Percentiles rank a stretch among this genome's conserved stretches.
These are phyloP conservation scores for Zelonia costaricensis DNA, from an alignment of 208 protist species.

Conservation along the genomic window DNA sequence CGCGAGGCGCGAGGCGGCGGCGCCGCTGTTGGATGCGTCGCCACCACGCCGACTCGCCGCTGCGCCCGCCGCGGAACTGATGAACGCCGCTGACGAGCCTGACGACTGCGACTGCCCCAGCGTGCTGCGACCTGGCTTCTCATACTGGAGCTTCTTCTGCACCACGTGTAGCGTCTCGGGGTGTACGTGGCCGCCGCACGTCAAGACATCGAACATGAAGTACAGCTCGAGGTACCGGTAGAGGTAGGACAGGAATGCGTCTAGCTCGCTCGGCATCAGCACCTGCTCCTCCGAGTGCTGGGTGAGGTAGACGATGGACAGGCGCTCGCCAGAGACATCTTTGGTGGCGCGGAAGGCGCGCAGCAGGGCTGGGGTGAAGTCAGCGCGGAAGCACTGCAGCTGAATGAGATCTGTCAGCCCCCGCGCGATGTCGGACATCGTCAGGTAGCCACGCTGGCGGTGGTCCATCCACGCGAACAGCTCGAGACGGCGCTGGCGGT, in stretches of 20 bases:
- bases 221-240: slow-evolving; percentile 80
- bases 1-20: not conserved
- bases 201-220: slow-evolving; percentile 81
- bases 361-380: slow-evolving; percentile 48
- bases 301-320: slow-evolving; percentile 37
- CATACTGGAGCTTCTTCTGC: slow-evolving; percentile 25
- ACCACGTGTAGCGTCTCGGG: slow-evolving; percentile 31
- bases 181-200: slow-evolving; percentile 34
- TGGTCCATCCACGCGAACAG: slow-evolving; percentile 51
- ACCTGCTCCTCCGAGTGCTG: slow-evolving; percentile 59
- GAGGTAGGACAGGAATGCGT: slow-evolving; percentile 61
- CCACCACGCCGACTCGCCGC: no score
- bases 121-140: not conserved
- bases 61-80: not conserved
- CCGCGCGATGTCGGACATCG: slow-evolving; percentile 37
- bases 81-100: not conserved
- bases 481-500: slow-evolving; percentile 45
- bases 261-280: slow-evolving; percentile 45
- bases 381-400: slow-evolving; percentile 47
- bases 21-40: not conserved
- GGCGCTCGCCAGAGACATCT: slow-evolving; percentile 26
- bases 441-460: slow-evolving; percentile 34
- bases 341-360: slow-evolving; percentile 58
- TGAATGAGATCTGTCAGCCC: slow-evolving; percentile 46
- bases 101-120: no score